Evolutionary conservation across 2,329 filamentous ascomycete species (phyloP).

Genomic region (Apiospora pterosperma): DNA sequence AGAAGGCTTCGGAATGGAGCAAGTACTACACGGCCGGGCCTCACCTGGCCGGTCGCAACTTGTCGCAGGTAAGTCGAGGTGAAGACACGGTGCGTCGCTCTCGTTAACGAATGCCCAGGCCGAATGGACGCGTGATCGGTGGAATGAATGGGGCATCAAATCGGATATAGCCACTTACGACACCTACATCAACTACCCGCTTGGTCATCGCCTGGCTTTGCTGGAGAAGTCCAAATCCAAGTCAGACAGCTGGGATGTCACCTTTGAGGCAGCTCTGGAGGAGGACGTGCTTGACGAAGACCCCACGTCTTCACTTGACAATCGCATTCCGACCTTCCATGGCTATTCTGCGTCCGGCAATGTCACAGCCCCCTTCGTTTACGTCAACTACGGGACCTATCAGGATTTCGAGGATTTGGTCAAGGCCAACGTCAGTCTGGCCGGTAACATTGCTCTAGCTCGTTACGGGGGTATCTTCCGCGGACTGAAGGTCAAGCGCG

Average conservation of each 20-base stretch:
- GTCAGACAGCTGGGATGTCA: slow-evolving; percentile 50
- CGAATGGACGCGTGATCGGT: slow-evolving; percentile 70
- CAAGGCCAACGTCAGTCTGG: slow-evolving; percentile 68
- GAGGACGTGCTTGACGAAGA: slow-evolving; percentile 86
- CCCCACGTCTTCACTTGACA: slow-evolving; percentile 66
- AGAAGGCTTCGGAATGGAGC: slow-evolving; percentile 67
- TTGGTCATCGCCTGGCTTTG: slow-evolving; percentile 66
- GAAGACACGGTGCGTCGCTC: neutral
- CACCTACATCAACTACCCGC: slow-evolving; percentile 74
- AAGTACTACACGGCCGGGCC: slow-evolving; percentile 73
- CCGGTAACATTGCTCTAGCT: slow-evolving; percentile 82
- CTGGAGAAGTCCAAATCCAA: slow-evolving; percentile 45
- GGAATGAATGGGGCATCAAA: slow-evolving; percentile 68
- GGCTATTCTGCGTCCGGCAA: slow-evolving; percentile 92
- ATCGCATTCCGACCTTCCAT: slow-evolving; percentile 86
- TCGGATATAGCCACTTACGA: slow-evolving; percentile 68
- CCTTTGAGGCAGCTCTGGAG: slow-evolving; percentile 76
- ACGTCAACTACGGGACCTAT: slow-evolving; percentile 87
- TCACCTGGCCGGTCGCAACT: slow-evolving; percentile 75
- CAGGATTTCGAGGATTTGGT: slow-evolving; percentile 80
- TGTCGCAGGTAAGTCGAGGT: slow-evolving; percentile 54
- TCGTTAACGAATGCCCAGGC: slow-evolving; percentile 38
- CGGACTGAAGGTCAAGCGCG: slow-evolving; percentile 88
- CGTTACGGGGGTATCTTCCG: slow-evolving; percentile 87
- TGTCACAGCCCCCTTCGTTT: slow-evolving; percentile 83